Evolutionary conservation across 139 green algal genomes (phyloP), one percentile per base, ranked within the genome.

Genomic region (Nannochloris sp.): DNA sequence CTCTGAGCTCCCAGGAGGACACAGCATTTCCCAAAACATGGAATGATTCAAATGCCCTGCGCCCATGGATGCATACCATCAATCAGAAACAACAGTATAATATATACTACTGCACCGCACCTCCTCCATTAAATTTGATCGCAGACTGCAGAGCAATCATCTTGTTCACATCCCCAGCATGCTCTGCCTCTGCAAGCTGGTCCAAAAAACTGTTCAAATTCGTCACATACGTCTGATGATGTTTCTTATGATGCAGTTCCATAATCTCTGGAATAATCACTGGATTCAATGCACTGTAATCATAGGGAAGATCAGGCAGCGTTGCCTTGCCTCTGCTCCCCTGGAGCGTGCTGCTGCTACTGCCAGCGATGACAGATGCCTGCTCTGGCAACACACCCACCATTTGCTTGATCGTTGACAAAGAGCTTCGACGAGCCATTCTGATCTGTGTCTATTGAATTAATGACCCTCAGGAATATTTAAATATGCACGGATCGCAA

Each of bases 71-170:
- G 44, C 16, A 19, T 12, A 3, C 55, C 16, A 21, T 19, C 12
- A 43, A 55, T 9, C 10, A 53, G 11, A 43, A 19, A 44, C 29
- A 21, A 61, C 5, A 43, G 6, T 0, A 34, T 37, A 37, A 29
- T 37, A 50, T 0, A n/a, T n/a, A 18, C 15, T 50, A 15, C 53
- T 21, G 16, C 11, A 21, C 10, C 69, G 19, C 46, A 92, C 83
- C 87, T 68, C 92, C 92, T 11, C 90, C 92, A 64, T 98, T 97
- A 79, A 98, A 98, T 61, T 95, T 94, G 57, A 98, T 78, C 10
- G 85, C 88, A 4, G 62, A 40, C 67, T 97, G 88, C 55, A 97
- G 76, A 5, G 71, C 62, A 19, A 97, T 91, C 64, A 93, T 83
- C 43, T 75, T 84, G 4, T 61, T 49, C 11, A 88, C 62, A 54